Evolutionary conservation across 2,329 filamentous ascomycete genomes (phyloP).

Genomic region (Ophiostoma himal-ulmi): DNA sequence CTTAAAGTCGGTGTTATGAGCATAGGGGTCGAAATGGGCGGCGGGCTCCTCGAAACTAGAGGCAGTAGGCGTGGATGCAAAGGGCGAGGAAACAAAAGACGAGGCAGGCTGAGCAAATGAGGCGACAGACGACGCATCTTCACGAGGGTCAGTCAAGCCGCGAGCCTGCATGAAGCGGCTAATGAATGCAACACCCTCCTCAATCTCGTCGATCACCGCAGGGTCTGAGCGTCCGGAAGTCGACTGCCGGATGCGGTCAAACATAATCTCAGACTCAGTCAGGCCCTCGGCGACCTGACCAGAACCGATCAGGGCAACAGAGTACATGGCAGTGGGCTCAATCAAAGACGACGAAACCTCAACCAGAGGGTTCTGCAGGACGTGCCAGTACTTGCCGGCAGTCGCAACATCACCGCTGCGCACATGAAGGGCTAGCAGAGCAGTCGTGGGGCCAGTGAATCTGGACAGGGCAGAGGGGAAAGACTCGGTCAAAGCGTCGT

Average conservation of each 20-base stretch:
- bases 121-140: slow-evolving; percentile 41
- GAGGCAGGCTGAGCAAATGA: slow-evolving; percentile 30
- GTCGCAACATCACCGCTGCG: slow-evolving; percentile 72
- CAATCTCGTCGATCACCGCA: slow-evolving; percentile 70
- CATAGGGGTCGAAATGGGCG: slow-evolving; percentile 72
- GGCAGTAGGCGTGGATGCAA: slow-evolving; percentile 49
- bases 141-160: slow-evolving; percentile 51
- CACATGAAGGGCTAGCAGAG: slow-evolving; percentile 80
- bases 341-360: slow-evolving; percentile 62
- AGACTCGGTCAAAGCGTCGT: slow-evolving; percentile 50
- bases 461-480: slow-evolving; percentile 54
- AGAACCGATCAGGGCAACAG: slow-evolving; percentile 77
- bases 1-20: slow-evolving; percentile 84
- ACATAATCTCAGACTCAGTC: slow-evolving; percentile 75
- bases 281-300: slow-evolving; percentile 80
- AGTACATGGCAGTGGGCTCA: slow-evolving; percentile 86
- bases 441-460: slow-evolving; percentile 32
- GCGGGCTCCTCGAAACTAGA: slow-evolving; percentile 65
- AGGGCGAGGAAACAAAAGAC: slow-evolving; percentile 48
- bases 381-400: slow-evolving; percentile 74
- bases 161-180: slow-evolving; percentile 53
- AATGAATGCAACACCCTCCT: slow-evolving; percentile 73
- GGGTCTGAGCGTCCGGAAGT: slow-evolving; percentile 39
- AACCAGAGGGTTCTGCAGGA: slow-evolving; percentile 59
- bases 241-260: slow-evolving; percentile 68